Evolutionary conservation across 2,329 filamentous ascomycete species (phyloP).

Genomic region (Pseudocercospora vitis): DNA sequence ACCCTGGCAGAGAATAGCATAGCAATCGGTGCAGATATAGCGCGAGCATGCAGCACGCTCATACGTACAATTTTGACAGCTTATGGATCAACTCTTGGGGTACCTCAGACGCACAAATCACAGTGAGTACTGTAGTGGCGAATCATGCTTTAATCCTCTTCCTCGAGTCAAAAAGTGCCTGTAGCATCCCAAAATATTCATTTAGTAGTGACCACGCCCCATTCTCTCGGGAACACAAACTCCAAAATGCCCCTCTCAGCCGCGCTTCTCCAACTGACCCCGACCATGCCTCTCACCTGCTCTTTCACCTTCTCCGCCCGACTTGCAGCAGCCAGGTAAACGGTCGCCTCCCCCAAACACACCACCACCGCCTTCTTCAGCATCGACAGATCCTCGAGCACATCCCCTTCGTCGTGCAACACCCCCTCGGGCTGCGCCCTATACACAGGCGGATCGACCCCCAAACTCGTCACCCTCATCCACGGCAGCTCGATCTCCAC

Average conservation of each 20-base stretch:
- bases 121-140: no score
- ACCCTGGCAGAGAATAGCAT: no score
- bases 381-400: conserved; percentile 1
- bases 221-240: conserved; percentile 14
- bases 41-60: no score
- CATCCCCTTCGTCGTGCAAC: neutral
- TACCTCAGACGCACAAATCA: no score
- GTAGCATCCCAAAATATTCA: no score
- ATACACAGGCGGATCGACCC: neutral
- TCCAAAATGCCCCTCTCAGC: neutral
- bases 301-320: conserved; percentile 7
- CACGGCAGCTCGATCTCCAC: conserved; percentile 9
- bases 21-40: no score
- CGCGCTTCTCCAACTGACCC: neutral
- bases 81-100: no score
- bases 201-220: conserved; percentile 3
- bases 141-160: no score
- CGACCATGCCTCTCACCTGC: conserved; percentile 1
- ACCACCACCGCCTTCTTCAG: conserved; percentile 3
- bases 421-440: neutral
- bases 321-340: conserved; percentile 3
- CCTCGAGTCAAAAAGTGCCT: no score
- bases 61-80: no score
- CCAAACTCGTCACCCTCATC: neutral
- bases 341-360: neutral